phyloP scores from a whole-genome alignment of 2,329 filamentous ascomycete genomes.

The Botryosphaeria dothidea region DNA sequence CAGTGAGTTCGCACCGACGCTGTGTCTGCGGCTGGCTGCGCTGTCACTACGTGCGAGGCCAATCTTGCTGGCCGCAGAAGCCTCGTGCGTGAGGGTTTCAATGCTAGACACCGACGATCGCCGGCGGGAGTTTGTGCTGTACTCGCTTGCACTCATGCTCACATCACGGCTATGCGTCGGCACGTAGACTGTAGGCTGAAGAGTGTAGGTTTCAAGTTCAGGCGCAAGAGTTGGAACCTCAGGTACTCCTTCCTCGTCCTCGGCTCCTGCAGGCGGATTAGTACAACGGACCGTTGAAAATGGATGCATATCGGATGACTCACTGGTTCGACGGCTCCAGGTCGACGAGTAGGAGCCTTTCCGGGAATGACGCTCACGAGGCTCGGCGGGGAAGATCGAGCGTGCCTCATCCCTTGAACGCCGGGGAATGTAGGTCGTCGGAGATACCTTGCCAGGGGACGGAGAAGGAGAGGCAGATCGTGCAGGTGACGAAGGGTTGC shows the following conservation, averaged over 20 bases:
- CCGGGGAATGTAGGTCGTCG: background rate
- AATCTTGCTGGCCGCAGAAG: background rate
- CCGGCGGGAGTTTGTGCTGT: constrained; percentile 8
- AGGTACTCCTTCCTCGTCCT: background rate
- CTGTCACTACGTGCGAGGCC: background rate
- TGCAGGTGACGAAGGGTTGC: background rate
- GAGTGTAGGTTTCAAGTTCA: background rate
- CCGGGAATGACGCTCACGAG: background rate
- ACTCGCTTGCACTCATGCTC: background rate
- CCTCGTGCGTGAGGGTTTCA: constrained; percentile 2
- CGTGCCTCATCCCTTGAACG: constrained; percentile 4
- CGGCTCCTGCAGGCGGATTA: background rate
- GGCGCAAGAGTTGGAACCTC: background rate
- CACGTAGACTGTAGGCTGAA: constrained; percentile 4
- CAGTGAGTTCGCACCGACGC: background rate
- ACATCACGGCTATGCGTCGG: background rate
- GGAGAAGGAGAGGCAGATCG: background rate
- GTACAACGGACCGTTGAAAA: background rate
- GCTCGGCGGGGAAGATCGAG: background rate
- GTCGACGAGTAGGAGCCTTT: constrained; percentile 7
- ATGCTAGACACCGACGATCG: background rate
- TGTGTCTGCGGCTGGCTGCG: background rate
- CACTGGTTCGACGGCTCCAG: constrained; percentile 1
- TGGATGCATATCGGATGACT: background rate
- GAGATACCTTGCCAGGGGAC: background rate